These are phyloP conservation scores for Cystobasidium pallidum DNA, from an alignment of 1,284 basidiomycete genomes.

Conservation along the genomic window DNA sequence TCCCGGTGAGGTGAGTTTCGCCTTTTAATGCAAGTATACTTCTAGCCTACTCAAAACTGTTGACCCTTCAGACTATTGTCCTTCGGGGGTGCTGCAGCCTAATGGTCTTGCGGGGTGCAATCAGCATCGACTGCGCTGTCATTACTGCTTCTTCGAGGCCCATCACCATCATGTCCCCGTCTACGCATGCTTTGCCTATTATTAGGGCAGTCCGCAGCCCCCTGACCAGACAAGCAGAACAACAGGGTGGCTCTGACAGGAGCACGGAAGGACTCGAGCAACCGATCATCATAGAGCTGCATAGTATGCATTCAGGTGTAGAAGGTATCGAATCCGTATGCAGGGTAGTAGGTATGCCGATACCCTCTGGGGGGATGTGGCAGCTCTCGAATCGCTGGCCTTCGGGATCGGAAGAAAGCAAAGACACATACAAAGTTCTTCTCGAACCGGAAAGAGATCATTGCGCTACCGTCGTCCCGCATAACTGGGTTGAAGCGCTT, in stretches of 20 bases:
- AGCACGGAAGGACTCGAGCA: neutral
- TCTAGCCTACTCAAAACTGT: neutral
- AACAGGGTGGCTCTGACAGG: constrained; percentile 46
- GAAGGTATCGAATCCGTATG: constrained; percentile 59
- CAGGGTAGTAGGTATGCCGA: constrained; percentile 64
- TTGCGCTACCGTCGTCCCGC: constrained; percentile 6
- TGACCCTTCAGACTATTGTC: constrained; percentile 45
- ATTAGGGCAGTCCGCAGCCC: constrained; percentile 57
- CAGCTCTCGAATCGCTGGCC: constrained; percentile 59
- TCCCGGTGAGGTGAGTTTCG: constrained; percentile 45
- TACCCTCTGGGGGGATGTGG: constrained; percentile 65
- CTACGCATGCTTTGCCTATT: constrained; percentile 68
- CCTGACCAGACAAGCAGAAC: constrained; percentile 6
- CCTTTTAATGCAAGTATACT: neutral
- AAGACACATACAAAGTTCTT: constrained; percentile 36
- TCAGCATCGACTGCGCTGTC: constrained; percentile 41
- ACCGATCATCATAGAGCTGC: constrained; percentile 63
- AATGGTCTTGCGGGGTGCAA: constrained; percentile 42
- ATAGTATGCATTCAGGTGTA: constrained; percentile 64
- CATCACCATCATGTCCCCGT: neutral
- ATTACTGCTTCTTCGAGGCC: constrained; percentile 12
- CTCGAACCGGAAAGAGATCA: constrained; percentile 43
- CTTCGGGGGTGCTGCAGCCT: constrained; percentile 46
- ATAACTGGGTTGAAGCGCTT: constrained; percentile 27
- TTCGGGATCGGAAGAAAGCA: constrained; percentile 59